Percentiles rank a stretch among this genome's conserved stretches.
phyloP scores from a whole-genome alignment of 148 eudicot species.

The Camellia japonica region DNA sequence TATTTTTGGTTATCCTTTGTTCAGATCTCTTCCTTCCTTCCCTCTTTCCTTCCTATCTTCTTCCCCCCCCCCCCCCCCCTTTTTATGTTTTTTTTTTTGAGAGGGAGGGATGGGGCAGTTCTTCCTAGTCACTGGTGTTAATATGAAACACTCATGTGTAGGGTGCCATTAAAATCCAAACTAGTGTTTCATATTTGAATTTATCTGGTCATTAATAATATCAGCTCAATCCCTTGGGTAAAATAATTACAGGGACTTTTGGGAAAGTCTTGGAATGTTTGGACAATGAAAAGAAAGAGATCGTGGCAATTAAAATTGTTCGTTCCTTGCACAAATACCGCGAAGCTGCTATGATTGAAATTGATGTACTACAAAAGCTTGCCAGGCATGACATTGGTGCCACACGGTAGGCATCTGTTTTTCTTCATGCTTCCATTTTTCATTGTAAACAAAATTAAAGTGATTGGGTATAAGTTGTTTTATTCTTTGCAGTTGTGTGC shows the following conservation, averaged over 20 bases:
- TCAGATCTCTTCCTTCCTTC: too few relatives aligned
- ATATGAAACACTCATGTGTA: not conserved
- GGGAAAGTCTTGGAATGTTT: constrained; percentile 58
- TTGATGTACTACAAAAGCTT: constrained; percentile 51
- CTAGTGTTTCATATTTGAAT: not conserved
- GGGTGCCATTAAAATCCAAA: not conserved
- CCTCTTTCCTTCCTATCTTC: too few relatives aligned
- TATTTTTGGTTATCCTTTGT: too few relatives aligned
- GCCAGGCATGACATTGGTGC: constrained; percentile 44
- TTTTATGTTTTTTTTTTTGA: not conserved
- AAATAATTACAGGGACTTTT: constrained; percentile 47
- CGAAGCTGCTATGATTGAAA: constrained; percentile 65
- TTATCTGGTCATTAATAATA: not conserved
- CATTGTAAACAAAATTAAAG: constrained; percentile 13
- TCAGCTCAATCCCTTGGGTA: not conserved
- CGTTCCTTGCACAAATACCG: constrained; percentile 55
- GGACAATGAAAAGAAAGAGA: constrained; percentile 52
- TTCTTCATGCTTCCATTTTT: constrained; percentile 4
- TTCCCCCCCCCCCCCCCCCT: too few relatives aligned
- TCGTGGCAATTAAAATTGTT: constrained; percentile 57
- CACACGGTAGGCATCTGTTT: constrained; percentile 36
- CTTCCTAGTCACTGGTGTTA: not conserved
- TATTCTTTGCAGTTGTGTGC: constrained; percentile 97
- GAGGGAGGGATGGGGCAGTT: too few relatives aligned
- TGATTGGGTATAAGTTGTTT: constrained; percentile 48